Base-by-base conservation (phyloP, 2,329 filamentous ascomycete species). In the Fusarium incarnatum region DNA sequence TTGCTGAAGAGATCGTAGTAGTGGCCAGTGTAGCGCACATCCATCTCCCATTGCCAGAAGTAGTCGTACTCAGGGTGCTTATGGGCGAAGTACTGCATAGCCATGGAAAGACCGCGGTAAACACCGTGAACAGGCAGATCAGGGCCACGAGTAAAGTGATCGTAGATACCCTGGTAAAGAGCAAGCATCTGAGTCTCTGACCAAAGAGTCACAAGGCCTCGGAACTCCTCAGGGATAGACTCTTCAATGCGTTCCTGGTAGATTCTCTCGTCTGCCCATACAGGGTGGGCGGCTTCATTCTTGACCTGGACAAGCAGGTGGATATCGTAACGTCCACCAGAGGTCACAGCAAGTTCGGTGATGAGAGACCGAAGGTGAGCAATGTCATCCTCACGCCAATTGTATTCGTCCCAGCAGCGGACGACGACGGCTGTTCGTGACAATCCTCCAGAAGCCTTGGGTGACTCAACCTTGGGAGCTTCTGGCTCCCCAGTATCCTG, bases 21-120 rank as follows among this genome's bases (percentile, higher is more conserved):
- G 80, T 97, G 94, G 37, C 94, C 94, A 1, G 92, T 96, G 79
- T 97, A 97, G 30, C 94, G 90, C 46, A 94, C 89, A 75, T 97
- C 94, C 91, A 97, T 95, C 79, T 97, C 94, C 93, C 94, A 97
- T 72, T 97, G 93, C 94, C 94, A 97, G 80, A 94, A 94, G 81
- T 90, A 93, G 49, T 97, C 93, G 76, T 94, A 97, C 78, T 97
- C 94, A 2, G 93, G 92, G 79, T 97, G 94, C 74, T 89, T 87
- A 76, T 94, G 90, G 8, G 94, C 93, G 78, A 98, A 98, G 79
- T 95, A 92, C 77, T 98, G 94, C 83, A 98, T 90, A 0, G 94
- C 94, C 93, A 98, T 97, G 75, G 94, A 94, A 12, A 96, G 88
- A 57, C 93, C 94, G 55, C 96, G 92, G 81, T 98, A 98, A 11